Base-by-base conservation (phyloP, 2,329 filamentous ascomycete species). In the Dothistroma septosporum region DNA sequence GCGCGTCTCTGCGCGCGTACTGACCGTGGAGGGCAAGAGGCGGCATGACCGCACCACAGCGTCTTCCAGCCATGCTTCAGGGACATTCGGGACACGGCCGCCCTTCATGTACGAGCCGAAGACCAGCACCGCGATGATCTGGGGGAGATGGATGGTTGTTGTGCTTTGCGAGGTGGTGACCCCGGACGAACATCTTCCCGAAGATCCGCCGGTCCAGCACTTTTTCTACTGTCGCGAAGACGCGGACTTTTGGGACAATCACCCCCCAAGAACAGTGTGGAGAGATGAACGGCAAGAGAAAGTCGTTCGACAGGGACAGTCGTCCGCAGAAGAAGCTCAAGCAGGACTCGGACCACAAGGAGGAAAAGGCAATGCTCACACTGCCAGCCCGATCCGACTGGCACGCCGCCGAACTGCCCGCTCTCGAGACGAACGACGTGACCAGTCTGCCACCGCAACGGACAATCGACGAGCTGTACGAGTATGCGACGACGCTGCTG, bases 401-500 rank as follows among this genome's bases (percentile, higher is more conserved):
- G 87, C 86, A 88, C 73, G 78, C 83, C 33, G 79, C 81, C 57
- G 74, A 81, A 63, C 77, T 89, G 46, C 82, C 85, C 19, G 62
- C 74, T n/a, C 74, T 88, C 37, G 75, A 81, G 41, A 69, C 66
- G 7, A 71, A 78, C 55, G 76, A 82, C 28, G 74, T 79, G 50
- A 75, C 77, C 56, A 75, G 76, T 41, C 72, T 75, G 28, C 76
- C 82, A 37, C 78, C 84, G 50, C 80, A 78, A 47, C 76, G 80
- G 61, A 71, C 84, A 21, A 75, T 87, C 61, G 81, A 86, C 49
- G 82, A 81, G 52, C 73, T 87, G n/a, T 79, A 91, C 70, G 78
- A 85, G 14, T 86, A 96, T 74, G 92, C 91, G 3, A 84, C 85
- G 63, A 80, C 83, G 10, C 80, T 97, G 7, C 79, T 97, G 21